Evolutionary conservation across 2,329 filamentous ascomycete species (phyloP).

Genomic region (Pestalotiopsis sp.): DNA sequence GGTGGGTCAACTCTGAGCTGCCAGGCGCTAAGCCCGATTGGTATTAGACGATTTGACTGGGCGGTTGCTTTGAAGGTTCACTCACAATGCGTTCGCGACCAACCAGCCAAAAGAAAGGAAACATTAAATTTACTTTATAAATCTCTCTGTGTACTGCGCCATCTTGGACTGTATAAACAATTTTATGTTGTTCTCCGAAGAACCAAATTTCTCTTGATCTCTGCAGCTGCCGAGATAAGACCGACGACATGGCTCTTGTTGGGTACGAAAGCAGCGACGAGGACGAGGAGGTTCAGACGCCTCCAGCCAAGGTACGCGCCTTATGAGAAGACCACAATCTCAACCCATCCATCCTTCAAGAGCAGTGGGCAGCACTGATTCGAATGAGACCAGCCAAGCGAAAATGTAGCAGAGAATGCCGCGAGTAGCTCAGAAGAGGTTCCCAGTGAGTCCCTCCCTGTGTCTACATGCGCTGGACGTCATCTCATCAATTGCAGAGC

Average conservation of each 20-base stretch:
- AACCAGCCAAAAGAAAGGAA: no score
- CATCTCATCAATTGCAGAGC: conserved; percentile 11
- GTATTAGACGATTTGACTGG: background rate
- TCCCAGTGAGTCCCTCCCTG: conserved; percentile 23
- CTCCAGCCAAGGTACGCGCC: conserved; percentile 30
- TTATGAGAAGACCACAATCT: conserved; percentile 11
- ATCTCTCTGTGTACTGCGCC: no score
- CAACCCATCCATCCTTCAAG: conserved; percentile 15
- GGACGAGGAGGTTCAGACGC: conserved; percentile 30
- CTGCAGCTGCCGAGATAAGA: background rate
- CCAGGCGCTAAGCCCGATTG: background rate
- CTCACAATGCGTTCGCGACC: no score
- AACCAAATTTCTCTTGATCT: background rate
- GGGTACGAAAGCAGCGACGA: conserved; percentile 36
- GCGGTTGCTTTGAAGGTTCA: background rate
- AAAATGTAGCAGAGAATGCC: conserved; percentile 22
- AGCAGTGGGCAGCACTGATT: conserved; percentile 35
- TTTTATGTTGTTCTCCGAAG: background rate
- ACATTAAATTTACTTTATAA: no score
- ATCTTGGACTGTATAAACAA: background rate
- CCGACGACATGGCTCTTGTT: conserved; percentile 25
- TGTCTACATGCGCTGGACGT: background rate
- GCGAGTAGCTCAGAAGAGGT: conserved; percentile 18
- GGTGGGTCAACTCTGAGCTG: background rate
- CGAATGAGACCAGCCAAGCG: conserved; percentile 33